Evolutionary conservation across 2,329 filamentous ascomycete species (phyloP), one percentile per base, ranked within the genome.

Genomic region (Pseudomassariella vexata): DNA sequence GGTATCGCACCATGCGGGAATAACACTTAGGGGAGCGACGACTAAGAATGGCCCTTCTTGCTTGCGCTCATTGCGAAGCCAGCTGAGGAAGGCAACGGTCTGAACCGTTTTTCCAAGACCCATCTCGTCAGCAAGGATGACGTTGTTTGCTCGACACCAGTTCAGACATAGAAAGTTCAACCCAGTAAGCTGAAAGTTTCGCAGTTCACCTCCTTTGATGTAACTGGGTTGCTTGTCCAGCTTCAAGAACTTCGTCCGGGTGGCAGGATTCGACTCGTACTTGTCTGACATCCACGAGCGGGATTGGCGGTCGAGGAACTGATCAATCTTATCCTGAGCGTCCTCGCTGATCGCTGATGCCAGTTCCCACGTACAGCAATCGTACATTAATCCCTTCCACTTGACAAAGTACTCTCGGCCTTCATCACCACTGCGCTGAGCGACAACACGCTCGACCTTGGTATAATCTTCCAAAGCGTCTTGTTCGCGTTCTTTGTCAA

Each of bases 71-170:
- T 96, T 90, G 34, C 87, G 85, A 38, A 98, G 72, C 90, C 92
- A 98, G 55, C 90, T 95, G 58, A 98, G 82, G 57, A 96, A 96
- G 0, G 90, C 81, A 18, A 98, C 89, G 1, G 90, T 95, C 62
- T 98, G 92, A 1, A 98, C 92, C 0, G 92, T 98, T 65, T 98
- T 98, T 18, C 92, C 92, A 10, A 98, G 72, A 48, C 92, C 92
- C 92, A 98, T 98, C 62, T 98, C 92, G 55, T 98, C 92, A 29
- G 92, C 92, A 32, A 98, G 73, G 48, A 98, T 95, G 52, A 96
- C 92, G 48, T 96, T 98, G 57, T 92, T 92, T 34, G 79, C 81
- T 50, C 84, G 82, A 32, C 85, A 86, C 94, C 94, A 98, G 60
- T 96, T 95, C 60, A 94, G 87, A 27, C 86, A 86, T 41, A 98